Conservation (phyloP, 495 filamentous ascomycete species). For the Penicillium alfredii region DNA sequence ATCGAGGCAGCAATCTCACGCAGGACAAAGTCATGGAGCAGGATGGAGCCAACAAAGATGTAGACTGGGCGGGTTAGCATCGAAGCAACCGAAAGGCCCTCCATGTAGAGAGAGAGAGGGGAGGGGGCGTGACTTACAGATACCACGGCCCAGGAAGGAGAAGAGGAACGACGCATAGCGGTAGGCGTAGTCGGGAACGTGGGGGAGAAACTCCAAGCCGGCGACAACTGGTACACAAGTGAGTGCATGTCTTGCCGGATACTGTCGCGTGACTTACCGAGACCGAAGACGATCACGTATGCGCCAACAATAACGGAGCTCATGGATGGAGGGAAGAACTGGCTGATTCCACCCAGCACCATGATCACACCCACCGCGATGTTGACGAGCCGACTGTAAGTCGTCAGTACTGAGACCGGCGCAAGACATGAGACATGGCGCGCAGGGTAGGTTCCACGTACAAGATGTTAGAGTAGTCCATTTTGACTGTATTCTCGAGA, state of each 20-base stretch:
- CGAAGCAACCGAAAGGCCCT: slow-evolving; percentile 11
- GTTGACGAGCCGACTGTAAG: slow-evolving; percentile 82
- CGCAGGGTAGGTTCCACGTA: slow-evolving; percentile 29
- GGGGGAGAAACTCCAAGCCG: slow-evolving; percentile 66
- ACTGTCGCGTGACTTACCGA: slow-evolving; percentile 50
- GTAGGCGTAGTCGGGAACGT: slow-evolving; percentile 86
- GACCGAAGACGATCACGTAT: slow-evolving; percentile 87
- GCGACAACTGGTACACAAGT: slow-evolving; percentile 32
- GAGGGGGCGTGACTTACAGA: slow-evolving; percentile 59
- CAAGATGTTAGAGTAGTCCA: slow-evolving; percentile 58
- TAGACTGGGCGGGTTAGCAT: slow-evolving; percentile 60
- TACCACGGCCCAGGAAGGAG: slow-evolving; percentile 89
- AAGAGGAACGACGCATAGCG: slow-evolving; percentile 97
- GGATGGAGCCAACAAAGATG: slow-evolving; percentile 84
- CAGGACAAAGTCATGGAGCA: slow-evolving; percentile 56
- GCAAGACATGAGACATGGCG: not conserved
- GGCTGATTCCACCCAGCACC: slow-evolving; percentile 81
- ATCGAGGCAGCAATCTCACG: slow-evolving; percentile 62
- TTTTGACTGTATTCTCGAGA: slow-evolving; percentile 27
- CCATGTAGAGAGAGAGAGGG: not conserved
- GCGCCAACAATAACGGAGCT: slow-evolving; percentile 64
- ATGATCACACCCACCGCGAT: slow-evolving; percentile 81
- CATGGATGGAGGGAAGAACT: slow-evolving; percentile 58
- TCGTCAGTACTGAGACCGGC: slow-evolving; percentile 2
- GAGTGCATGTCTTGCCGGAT: not conserved